These are phyloP conservation scores for Ephemerocybe angulata DNA, from an alignment of 768 basidiomycete species.

Conservation along the genomic window DNA sequence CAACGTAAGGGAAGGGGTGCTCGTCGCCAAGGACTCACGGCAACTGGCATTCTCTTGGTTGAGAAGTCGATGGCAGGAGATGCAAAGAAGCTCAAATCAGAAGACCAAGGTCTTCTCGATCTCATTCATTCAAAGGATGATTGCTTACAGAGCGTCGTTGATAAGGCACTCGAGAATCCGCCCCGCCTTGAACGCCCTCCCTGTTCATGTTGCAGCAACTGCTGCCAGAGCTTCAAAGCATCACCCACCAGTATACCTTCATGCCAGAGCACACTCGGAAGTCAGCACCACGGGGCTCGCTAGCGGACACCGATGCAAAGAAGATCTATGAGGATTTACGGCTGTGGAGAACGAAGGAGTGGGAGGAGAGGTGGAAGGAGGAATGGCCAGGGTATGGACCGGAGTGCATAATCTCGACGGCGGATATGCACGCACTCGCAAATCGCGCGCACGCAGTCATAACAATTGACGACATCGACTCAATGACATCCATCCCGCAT, in stretches of 20 bases:
- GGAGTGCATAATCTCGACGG: background rate
- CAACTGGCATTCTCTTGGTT: conserved; percentile 10
- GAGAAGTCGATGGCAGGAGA: conserved; percentile 13
- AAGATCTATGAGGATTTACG: background rate
- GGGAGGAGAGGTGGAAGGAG: conserved; percentile 12
- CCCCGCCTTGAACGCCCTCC: conserved; percentile 10
- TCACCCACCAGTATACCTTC: too few species aligned
- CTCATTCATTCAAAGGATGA: conserved; percentile 3
- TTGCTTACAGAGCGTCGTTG: background rate
- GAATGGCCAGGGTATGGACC: conserved; percentile 11
- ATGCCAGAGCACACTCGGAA: too few species aligned
- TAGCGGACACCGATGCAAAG: background rate
- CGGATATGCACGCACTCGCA: conserved; percentile 1
- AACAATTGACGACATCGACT: conserved; percentile 2
- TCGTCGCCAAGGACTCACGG: conserved; percentile 1
- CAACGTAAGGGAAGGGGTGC: conserved; percentile 13
- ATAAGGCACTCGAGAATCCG: background rate
- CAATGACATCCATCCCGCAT: conserved; percentile 6
- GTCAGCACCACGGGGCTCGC: too few species aligned
- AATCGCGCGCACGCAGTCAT: background rate
- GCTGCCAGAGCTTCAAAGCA: too few species aligned
- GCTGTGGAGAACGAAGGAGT: conserved; percentile 2
- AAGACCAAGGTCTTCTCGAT: conserved; percentile 11
- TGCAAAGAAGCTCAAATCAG: background rate
- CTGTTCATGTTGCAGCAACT: too few species aligned